These are phyloP conservation scores for Adansonia madagascariensis DNA, from an alignment of 441 rosid species.

Conservation along the genomic window DNA sequence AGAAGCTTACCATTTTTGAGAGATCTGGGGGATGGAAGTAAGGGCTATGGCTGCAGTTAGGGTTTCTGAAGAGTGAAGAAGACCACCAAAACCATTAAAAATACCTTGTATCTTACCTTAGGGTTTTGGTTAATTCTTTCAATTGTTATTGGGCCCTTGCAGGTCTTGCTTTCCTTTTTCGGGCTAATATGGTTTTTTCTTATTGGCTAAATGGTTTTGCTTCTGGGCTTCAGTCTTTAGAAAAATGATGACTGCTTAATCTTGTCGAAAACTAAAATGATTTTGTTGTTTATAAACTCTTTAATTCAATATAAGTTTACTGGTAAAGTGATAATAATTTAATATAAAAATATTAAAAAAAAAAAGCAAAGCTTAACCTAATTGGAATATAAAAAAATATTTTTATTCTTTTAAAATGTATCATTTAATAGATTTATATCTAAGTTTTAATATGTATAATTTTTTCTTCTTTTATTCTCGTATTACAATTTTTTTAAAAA, in stretches of 20 bases:
- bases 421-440: no score
- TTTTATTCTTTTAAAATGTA: no score
- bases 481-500: no score
- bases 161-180: background rate
- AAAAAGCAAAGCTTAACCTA: no score
- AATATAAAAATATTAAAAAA: background rate
- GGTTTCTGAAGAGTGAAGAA: background rate
- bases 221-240: background rate
- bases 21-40: background rate
- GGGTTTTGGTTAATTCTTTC: background rate
- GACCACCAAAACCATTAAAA: background rate
- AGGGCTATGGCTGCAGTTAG: background rate
- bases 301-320: background rate
- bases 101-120: background rate
- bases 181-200: background rate
- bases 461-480: no score
- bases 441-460: no score
- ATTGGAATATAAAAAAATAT: no score
- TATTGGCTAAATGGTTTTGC: background rate
- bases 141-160: background rate
- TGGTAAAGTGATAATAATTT: background rate
- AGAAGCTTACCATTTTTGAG: slow-evolving; percentile 17
- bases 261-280: background rate
- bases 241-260: background rate
- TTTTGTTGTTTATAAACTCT: background rate